Base-by-base conservation (phyloP, 768 basidiomycete species). In the Hypholoma fasciculare region DNA sequence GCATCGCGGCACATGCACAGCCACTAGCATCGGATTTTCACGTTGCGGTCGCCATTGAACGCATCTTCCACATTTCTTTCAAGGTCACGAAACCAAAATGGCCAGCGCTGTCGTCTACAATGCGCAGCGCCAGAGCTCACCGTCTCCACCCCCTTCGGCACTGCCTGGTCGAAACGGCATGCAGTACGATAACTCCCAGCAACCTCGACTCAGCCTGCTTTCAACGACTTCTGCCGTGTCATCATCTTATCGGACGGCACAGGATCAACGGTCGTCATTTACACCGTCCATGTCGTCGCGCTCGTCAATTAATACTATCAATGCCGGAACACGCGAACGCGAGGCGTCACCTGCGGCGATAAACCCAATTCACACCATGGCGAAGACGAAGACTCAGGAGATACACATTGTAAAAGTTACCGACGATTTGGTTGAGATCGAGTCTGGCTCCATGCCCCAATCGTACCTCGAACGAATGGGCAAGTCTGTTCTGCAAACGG, bases 351-450 rank as follows among this genome's bases (percentile, higher is more conserved):
- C 16, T 11, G n/a, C 26, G 59, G 54, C 52, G 46, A 51, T 63
- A 23, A 78, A 76, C 34, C 63, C 63, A 3, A 42, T 57, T n/a
- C 57, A 59, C 47, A 40, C 54, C 7, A 13, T 54, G 27, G 55
- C 65, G 20, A 56, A 56, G 39, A n/a, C 34, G 37, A 43, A 44
- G 14, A 46, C 77, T 14, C 79, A 83, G 62, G 82, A 84, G 59
- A 68, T 84, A 14, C 84, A 83, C 62, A 75, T 86, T 52, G 69
- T 85, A 54, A 81, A 81, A 65, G 79, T 86, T 49, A 79, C 82
- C 5, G 72, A 75, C 30, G 82, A 86, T 52, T 54, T 36, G 65
- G 74, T 83, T 56, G 68, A 76, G 58, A 65, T 82, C 56, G 76
- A 78, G 57, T 52, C 77, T 9, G 74, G 75, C 53, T 66, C 71